These are phyloP conservation scores for Ceriops decandra DNA, from an alignment of 345 rosid genomes.

Conservation along the genomic window DNA sequence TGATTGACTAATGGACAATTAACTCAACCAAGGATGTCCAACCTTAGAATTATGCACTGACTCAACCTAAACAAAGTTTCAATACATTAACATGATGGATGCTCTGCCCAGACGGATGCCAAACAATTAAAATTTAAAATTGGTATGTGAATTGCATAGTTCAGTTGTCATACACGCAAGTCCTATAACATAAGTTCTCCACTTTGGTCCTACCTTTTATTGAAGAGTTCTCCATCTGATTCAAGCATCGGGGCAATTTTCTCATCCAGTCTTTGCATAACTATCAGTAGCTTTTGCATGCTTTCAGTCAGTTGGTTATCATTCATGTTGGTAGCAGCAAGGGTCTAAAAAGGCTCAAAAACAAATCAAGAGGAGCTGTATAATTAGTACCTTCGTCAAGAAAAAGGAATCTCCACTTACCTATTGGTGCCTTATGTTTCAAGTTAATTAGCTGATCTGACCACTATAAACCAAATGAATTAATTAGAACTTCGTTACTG, in stretches of 20 bases:
- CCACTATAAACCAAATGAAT: too few relatives aligned
- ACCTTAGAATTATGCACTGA: background rate
- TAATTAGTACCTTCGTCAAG: background rate
- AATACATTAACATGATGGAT: background rate
- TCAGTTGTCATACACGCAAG: too few relatives aligned
- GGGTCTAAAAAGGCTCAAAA: constrained; percentile 50
- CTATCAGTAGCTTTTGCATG: constrained; percentile 86
- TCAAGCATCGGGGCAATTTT: constrained; percentile 86
- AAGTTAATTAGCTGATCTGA: too few relatives aligned
- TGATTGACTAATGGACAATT: background rate
- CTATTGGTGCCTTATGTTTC: background rate
- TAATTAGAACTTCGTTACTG: too few relatives aligned
- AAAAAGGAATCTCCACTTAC: background rate
- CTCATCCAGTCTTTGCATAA: constrained; percentile 90
- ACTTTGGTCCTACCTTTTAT: constrained; percentile 49
- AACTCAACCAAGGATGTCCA: background rate
- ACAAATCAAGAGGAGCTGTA: background rate
- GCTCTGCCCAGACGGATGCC: too few relatives aligned
- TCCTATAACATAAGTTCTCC: background rate
- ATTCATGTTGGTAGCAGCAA: constrained; percentile 83
- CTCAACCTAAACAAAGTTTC: background rate
- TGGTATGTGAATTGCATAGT: too few relatives aligned
- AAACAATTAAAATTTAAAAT: background rate
- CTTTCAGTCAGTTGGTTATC: constrained; percentile 84
- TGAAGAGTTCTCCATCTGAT: constrained; percentile 86